Conservation (phyloP, 2,329 filamentous ascomycete species). For the Pseudofabraea citricarpa region DNA sequence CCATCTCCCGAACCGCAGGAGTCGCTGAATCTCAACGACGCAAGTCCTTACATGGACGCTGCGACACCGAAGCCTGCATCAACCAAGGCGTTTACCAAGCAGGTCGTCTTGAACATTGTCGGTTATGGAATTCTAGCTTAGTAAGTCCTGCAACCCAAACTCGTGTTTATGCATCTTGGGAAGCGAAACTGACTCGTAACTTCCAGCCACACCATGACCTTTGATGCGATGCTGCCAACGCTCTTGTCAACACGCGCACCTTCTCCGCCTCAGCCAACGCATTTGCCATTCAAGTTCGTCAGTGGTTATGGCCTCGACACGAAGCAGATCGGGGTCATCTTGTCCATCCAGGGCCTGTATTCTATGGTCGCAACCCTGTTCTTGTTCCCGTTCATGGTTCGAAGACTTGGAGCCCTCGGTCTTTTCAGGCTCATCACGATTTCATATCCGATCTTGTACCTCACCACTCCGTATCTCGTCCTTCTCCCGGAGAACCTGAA, state of each 20-base stretch:
- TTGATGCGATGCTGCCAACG: constrained; percentile 89
- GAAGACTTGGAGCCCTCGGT: constrained; percentile 69
- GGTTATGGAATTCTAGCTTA: constrained; percentile 92
- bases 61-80: constrained; percentile 33
- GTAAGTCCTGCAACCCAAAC: constrained; percentile 51
- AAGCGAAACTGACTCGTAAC: constrained; percentile 15
- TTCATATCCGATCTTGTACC: constrained; percentile 82
- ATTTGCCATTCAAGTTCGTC: constrained; percentile 82
- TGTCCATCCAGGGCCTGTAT: constrained; percentile 84
- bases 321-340: constrained; percentile 79
- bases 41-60: constrained; percentile 17
- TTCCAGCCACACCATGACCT: constrained; percentile 87
- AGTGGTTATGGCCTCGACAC: constrained; percentile 82
- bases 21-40: constrained; percentile 27
- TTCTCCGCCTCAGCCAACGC: constrained; percentile 19
- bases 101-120: constrained; percentile 81
- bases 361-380: constrained; percentile 75
- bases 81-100: constrained; percentile 70
- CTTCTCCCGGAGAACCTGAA: constrained; percentile 70
- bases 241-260: constrained; percentile 59
- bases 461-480: constrained; percentile 83
- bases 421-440: constrained; percentile 79
- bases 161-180: constrained; percentile 5
- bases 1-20: constrained; percentile 32
- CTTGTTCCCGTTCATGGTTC: constrained; percentile 74